Conservation (phyloP, 2,329 filamentous ascomycete species). For the Paecilomyces sp. region DNA sequence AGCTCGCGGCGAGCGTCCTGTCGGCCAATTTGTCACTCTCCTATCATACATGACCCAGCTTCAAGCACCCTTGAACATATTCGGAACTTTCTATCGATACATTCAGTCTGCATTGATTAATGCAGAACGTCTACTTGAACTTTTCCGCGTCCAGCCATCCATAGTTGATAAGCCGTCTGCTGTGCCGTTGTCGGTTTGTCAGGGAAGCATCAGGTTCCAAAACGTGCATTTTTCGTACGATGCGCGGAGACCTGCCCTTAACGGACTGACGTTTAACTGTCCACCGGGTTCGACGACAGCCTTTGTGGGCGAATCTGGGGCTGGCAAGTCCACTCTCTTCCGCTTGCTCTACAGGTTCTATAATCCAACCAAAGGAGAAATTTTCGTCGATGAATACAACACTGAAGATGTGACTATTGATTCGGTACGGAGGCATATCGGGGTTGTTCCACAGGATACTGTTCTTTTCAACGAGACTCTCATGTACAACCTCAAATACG, state of each 20-base stretch:
- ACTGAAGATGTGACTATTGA: conserved; percentile 86
- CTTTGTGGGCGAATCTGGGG: conserved; percentile 91
- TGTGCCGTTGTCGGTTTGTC: conserved; percentile 56
- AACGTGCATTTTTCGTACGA: conserved; percentile 91
- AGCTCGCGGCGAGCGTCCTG: conserved; percentile 54
- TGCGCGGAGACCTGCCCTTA: conserved; percentile 72
- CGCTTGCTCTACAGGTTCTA: conserved; percentile 95
- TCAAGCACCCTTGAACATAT: conserved; percentile 78
- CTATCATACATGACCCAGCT: conserved; percentile 76
- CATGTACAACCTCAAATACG: conserved; percentile 92
- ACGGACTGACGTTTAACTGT: conserved; percentile 78
- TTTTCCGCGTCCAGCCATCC: conserved; percentile 93
- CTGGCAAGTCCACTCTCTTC: conserved; percentile 95
- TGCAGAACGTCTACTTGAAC: conserved; percentile 84
- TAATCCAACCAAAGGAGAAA: conserved; percentile 71
- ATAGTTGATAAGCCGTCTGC: conserved; percentile 72
- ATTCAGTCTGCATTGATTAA: conserved; percentile 98
- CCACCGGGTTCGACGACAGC: conserved; percentile 87
- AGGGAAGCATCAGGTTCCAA: conserved; percentile 78
- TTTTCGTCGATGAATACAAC: conserved; percentile 76
- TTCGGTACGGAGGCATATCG: conserved; percentile 83
- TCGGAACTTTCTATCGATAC: conserved; percentile 90
- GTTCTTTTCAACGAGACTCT: conserved; percentile 89
- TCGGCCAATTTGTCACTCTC: conserved; percentile 66
- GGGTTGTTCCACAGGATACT: conserved; percentile 94